Conservation (phyloP, 2,329 filamentous ascomycete genomes). For the Raffaelea ambrosiae region DNA sequence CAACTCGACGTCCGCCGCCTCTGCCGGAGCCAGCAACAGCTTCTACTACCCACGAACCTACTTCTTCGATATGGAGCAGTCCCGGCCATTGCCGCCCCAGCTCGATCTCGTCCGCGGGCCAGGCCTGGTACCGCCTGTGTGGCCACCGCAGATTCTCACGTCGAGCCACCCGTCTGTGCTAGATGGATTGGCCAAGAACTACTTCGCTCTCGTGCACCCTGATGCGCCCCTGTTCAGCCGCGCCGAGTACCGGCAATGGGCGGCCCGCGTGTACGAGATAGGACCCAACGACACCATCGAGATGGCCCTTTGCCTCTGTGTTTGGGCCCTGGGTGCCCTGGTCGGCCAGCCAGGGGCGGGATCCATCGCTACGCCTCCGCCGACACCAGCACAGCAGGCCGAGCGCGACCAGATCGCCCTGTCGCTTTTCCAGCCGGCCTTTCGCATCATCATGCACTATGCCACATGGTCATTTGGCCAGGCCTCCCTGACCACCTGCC, state of each 20-base stretch:
- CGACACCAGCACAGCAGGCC: conserved; percentile 9
- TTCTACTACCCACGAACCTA: conserved; percentile 20
- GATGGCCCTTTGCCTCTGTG: conserved; percentile 25
- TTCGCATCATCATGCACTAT: conserved; percentile 24
- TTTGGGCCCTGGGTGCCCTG: conserved; percentile 26
- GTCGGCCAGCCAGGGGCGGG: not conserved
- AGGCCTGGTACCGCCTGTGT: not conserved
- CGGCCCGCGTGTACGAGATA: conserved; percentile 16
- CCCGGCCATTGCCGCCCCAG: conserved; percentile 20
- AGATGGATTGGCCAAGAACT: conserved; percentile 19
- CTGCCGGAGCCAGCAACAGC: not conserved
- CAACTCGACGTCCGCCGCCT: not conserved
- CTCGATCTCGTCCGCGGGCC: conserved; percentile 18
- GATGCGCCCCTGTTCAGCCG: conserved; percentile 25
- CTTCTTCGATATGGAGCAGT: conserved; percentile 25
- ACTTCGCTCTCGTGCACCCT: conserved; percentile 26
- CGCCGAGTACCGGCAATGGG: conserved; percentile 20
- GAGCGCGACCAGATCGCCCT: conserved; percentile 21
- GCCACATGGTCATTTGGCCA: conserved; percentile 23
- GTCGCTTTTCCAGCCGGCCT: conserved; percentile 24
- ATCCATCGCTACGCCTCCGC: too few relatives aligned
- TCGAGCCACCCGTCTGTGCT: conserved; percentile 19
- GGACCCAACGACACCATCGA: conserved; percentile 14
- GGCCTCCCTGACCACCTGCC: conserved; percentile 18
- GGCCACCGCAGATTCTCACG: not conserved